These are phyloP conservation scores for Apiospora aurea DNA, from an alignment of 2,329 filamentous ascomycete species.

Conservation along the genomic window DNA sequence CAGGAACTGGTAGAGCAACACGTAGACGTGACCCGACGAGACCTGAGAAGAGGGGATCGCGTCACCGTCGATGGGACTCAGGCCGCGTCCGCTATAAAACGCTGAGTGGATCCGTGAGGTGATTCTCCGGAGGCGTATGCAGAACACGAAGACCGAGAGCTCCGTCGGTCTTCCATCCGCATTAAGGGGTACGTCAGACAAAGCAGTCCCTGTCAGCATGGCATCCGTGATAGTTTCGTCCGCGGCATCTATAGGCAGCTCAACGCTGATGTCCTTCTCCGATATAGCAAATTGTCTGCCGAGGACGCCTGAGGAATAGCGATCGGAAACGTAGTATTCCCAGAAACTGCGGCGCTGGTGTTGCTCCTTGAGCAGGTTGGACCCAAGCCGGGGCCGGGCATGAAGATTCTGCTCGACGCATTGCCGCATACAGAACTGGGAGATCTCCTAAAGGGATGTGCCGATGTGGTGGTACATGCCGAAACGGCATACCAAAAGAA, in stretches of 20 bases:
- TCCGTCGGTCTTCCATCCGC: conserved; percentile 36
- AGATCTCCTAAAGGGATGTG: conserved; percentile 50
- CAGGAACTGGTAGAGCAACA: conserved; percentile 40
- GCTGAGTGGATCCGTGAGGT: conserved; percentile 47
- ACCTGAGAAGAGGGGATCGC: background rate
- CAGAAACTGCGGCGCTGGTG: conserved; percentile 50
- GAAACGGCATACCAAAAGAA: conserved; percentile 49
- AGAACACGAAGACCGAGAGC: conserved; percentile 48
- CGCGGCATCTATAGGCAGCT: conserved; percentile 44
- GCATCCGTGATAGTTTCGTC: conserved; percentile 42
- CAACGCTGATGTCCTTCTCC: conserved; percentile 47
- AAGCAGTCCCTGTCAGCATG: conserved; percentile 1
- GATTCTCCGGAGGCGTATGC: conserved; percentile 47
- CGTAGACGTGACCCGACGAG: conserved; percentile 35
- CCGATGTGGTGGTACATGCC: conserved; percentile 52
- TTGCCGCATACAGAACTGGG: conserved; percentile 47
- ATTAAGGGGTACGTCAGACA: conserved; percentile 27
- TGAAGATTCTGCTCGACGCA: conserved; percentile 49
- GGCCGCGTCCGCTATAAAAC: conserved; percentile 29
- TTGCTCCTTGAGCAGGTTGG: conserved; percentile 43
- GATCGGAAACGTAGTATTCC: conserved; percentile 53
- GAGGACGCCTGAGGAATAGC: conserved; percentile 51
- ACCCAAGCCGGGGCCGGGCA: conserved; percentile 25
- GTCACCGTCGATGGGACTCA: conserved; percentile 26
- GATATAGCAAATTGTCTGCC: conserved; percentile 50